A percentile compares a stretch with the other conserved stretches of the same genome.
These are phyloP conservation scores for Ogataea trehalophila DNA, from an alignment of 805 yeast genomes.

Conservation along the genomic window DNA sequence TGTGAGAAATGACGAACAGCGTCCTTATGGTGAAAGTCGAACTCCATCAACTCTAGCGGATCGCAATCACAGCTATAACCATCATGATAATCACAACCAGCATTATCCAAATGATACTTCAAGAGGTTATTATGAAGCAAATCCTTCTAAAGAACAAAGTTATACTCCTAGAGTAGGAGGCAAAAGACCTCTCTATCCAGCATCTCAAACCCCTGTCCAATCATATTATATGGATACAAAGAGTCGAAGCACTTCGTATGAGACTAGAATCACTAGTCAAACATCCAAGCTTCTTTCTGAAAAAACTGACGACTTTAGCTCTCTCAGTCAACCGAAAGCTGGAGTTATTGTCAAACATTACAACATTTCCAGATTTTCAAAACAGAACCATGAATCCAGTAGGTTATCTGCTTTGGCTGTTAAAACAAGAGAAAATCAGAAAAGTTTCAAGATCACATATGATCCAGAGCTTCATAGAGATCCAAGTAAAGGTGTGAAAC, in stretches of 20 bases:
- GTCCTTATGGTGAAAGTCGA: background rate
- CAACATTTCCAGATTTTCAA: slow-evolving; percentile 10
- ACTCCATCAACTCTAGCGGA: too few species aligned
- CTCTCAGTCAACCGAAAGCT: background rate
- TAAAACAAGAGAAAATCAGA: background rate
- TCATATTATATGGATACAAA: background rate
- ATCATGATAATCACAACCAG: too few species aligned
- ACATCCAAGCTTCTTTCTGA: background rate
- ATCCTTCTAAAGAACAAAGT: too few species aligned
- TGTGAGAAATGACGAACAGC: background rate
- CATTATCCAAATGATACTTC: too few species aligned
- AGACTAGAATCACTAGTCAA: background rate
- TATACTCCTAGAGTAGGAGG: too few species aligned
- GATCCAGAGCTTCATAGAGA: slow-evolving; percentile 48
- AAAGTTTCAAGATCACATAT: slow-evolving; percentile 36
- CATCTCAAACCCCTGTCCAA: too few species aligned
- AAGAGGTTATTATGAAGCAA: too few species aligned
- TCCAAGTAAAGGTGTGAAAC: slow-evolving; percentile 24
- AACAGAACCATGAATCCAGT: slow-evolving; percentile 18
- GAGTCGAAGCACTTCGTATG: background rate
- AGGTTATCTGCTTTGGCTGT: background rate
- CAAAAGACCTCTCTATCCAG: too few species aligned
- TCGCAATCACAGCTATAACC: too few species aligned
- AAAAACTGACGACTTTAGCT: background rate
- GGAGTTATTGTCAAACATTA: slow-evolving; percentile 10